phyloP scores from a whole-genome alignment of 2,329 filamentous ascomycete genomes.

The Exophiala bonariae region DNA sequence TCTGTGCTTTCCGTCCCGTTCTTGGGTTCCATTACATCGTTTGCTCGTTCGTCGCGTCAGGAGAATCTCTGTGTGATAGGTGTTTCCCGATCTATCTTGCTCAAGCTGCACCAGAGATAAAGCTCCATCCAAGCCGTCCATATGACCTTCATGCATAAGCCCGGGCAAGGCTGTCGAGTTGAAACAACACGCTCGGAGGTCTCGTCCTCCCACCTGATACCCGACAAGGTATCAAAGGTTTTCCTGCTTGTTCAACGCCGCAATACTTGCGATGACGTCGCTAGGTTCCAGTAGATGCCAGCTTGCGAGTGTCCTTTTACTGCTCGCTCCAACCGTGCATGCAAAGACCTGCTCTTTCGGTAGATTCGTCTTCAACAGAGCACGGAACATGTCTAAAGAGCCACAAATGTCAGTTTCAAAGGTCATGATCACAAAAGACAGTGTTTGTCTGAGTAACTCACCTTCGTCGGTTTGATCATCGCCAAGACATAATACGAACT shows the following conservation, averaged over 20 bases:
- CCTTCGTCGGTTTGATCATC: constrained; percentile 98
- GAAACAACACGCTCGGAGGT: background rate
- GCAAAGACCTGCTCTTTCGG: constrained; percentile 74
- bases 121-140: too few relatives aligned
- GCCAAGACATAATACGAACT: constrained; percentile 87
- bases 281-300: constrained; percentile 88
- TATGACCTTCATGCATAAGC: too few relatives aligned
- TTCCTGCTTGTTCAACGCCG: constrained; percentile 22
- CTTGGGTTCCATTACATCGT: too few relatives aligned
- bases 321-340: constrained; percentile 87
- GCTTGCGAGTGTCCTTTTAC: constrained; percentile 84
- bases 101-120: too few relatives aligned
- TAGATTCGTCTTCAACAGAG: constrained; percentile 62
- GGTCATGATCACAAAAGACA: background rate
- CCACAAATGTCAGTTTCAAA: constrained; percentile 22
- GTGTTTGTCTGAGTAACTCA: constrained; percentile 40
- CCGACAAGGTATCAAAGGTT: constrained; percentile 6
- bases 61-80: too few relatives aligned
- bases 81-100: too few relatives aligned
- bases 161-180: background rate
- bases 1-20: too few relatives aligned
- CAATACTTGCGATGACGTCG: constrained; percentile 73
- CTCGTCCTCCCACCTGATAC: too few relatives aligned
- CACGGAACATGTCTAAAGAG: constrained; percentile 73
- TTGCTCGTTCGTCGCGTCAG: too few relatives aligned